These are phyloP conservation scores for Phytophthora pinifolia DNA, from an alignment of 352 stramenopile genomes.

Conservation along the genomic window DNA sequence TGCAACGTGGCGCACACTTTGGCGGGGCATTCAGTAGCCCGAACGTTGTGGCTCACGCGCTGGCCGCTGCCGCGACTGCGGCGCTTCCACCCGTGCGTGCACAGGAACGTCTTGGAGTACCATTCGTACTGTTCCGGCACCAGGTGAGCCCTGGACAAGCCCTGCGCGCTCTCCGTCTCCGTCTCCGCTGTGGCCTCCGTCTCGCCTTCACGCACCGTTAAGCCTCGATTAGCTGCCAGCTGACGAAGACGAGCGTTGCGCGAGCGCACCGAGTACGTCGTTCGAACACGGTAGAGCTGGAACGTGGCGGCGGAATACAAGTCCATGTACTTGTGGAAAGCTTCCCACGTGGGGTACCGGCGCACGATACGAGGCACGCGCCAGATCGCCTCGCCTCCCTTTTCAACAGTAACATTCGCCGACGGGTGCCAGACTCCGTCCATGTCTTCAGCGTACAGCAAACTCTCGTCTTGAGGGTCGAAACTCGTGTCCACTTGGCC, in stretches of 20 bases:
- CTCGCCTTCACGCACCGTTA: constrained; percentile 30
- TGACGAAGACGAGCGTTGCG: constrained; percentile 64
- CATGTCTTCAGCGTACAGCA: constrained; percentile 32
- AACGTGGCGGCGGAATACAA: constrained; percentile 60
- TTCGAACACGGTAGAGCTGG: constrained; percentile 74
- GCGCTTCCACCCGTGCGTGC: constrained; percentile 77
- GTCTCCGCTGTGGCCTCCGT: not conserved
- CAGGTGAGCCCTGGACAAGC: constrained; percentile 40
- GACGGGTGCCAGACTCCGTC: constrained; percentile 34
- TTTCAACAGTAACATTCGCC: constrained; percentile 24
- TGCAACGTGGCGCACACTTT: constrained; percentile 78
- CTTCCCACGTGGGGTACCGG: constrained; percentile 52
- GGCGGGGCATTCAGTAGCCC: constrained; percentile 60
- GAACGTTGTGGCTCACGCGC: constrained; percentile 66
- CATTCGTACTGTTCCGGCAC: constrained; percentile 62
- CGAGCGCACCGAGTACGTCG: constrained; percentile 66
- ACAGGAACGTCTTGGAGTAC: constrained; percentile 85
- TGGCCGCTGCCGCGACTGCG: constrained; percentile 68
- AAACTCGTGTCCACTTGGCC: constrained; percentile 13
- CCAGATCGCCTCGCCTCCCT: constrained; percentile 40
- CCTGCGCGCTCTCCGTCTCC: constrained; percentile 19
- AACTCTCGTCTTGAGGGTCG: constrained; percentile 20
- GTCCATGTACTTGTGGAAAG: constrained; percentile 61
- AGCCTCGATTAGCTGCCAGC: constrained; percentile 38
- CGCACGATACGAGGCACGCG: constrained; percentile 49